Percentiles rank a stretch among this genome's conserved stretches.
These are phyloP conservation scores for Luzula sylvatica DNA, from an alignment of 176 grass and related monocot genomes.

Conservation along the genomic window DNA sequence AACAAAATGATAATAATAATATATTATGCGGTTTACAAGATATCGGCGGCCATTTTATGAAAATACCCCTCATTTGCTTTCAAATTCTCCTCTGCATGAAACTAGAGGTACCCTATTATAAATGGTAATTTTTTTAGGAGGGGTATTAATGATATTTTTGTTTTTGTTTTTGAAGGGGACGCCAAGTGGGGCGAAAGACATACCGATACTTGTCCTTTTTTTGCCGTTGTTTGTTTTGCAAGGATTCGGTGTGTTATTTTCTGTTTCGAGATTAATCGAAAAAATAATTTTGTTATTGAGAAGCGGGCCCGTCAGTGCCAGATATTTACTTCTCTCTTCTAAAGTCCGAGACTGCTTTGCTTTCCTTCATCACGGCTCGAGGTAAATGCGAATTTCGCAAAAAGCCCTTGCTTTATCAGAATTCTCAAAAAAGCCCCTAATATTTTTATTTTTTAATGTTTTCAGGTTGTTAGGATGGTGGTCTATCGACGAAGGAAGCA, in stretches of 20 bases:
- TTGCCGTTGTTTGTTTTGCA: constrained; percentile 82
- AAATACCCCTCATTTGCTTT: constrained; percentile 84
- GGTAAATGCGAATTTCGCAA: too few relatives aligned
- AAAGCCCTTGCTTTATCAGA: too few relatives aligned
- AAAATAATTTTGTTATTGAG: constrained; percentile 75
- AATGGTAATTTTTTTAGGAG: too few relatives aligned
- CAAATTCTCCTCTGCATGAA: constrained; percentile 93
- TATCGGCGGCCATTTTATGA: constrained; percentile 90
- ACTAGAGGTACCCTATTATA: constrained; percentile 93
- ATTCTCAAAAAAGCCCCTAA: not conserved
- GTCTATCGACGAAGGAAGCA: constrained; percentile 97
- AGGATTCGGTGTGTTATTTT: constrained; percentile 72
- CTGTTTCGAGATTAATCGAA: constrained; percentile 77
- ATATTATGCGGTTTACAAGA: constrained; percentile 69
- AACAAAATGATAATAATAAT: constrained; percentile 21
- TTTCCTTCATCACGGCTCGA: constrained; percentile 90
- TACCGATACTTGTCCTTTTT: constrained; percentile 82
- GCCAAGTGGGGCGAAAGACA: constrained; percentile 60
- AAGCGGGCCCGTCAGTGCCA: constrained; percentile 54
- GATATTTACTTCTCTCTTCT: constrained; percentile 54
- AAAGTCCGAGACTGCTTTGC: constrained; percentile 74
- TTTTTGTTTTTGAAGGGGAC: constrained; percentile 75
- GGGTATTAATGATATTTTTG: too few relatives aligned
- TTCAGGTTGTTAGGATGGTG: constrained; percentile 92
- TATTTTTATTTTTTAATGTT: constrained; percentile 8